Evolutionary conservation across 2,329 filamentous ascomycete genomes (phyloP).

Genomic region (Pezizomycotina sp.): DNA sequence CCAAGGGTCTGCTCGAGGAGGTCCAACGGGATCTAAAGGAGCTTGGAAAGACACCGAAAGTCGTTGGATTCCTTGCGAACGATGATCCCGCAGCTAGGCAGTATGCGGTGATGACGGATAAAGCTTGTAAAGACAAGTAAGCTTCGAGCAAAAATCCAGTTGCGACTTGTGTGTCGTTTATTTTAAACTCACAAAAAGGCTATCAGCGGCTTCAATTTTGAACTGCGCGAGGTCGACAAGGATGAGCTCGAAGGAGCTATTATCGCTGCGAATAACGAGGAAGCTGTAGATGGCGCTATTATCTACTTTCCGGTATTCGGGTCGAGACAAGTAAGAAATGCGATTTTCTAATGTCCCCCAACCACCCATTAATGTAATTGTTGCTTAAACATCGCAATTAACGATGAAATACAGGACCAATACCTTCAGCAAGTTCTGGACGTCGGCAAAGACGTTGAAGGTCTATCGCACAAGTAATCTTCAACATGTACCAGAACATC

Average conservation of each 20-base stretch:
- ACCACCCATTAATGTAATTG: too few relatives aligned
- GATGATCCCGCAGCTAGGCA: constrained; percentile 75
- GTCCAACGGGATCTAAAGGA: constrained; percentile 41
- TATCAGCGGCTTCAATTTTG: constrained; percentile 73
- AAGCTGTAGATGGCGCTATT: constrained; percentile 47
- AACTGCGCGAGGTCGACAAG: constrained; percentile 66
- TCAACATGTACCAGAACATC: constrained; percentile 99
- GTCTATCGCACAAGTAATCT: constrained; percentile 84
- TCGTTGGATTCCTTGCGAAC: constrained; percentile 87
- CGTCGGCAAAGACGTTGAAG: constrained; percentile 85
- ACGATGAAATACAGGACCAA: too few relatives aligned
- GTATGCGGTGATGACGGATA: constrained; percentile 94
- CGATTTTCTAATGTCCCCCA: too few relatives aligned
- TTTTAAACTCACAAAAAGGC: not conserved
- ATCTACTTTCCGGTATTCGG: constrained; percentile 96
- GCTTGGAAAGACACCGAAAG: constrained; percentile 42
- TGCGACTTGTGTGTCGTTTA: too few relatives aligned
- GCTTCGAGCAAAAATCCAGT: too few relatives aligned
- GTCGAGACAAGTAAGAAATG: constrained; percentile 31
- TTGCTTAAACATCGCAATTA: too few relatives aligned
- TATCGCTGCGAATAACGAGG: constrained; percentile 65
- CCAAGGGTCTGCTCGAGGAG: constrained; percentile 59
- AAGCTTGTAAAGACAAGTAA: constrained; percentile 93
- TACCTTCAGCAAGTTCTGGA: constrained; percentile 92
- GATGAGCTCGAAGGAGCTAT: constrained; percentile 83